Evolutionary conservation across 2,329 filamentous ascomycete genomes (phyloP), one percentile per base, ranked within the genome.

Genomic region (Diaporthe batatas): DNA sequence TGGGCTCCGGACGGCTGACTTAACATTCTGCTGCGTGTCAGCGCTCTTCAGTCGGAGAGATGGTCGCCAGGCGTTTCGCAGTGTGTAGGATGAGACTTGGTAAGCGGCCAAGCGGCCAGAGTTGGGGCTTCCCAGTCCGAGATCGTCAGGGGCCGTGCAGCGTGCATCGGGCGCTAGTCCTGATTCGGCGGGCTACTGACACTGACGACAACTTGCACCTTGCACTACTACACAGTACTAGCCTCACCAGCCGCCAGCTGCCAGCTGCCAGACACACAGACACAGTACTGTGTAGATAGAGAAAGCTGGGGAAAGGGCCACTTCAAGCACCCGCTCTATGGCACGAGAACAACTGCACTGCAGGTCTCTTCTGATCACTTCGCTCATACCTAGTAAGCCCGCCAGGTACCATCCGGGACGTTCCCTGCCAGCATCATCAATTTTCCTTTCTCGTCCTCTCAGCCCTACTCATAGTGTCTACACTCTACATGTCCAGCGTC

Each of bases 101-200:
- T 49, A 14, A 25, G 62, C 62, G 62, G 62, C 62, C 62, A 44
- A 51, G 62, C 29, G 62, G 62, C 62, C 62, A 65, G 32, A n/a
- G 62, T 34, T 49, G 44, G 44, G 62, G 44, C 21, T 32, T 14
- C 59, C 62, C 29, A 51, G 32, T 29, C 29, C 14, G 47, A 36
- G 62, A 53, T 67, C 32, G 62, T 67, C 62, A 67, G 62, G 62
- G 62, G 62, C 47, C 62, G 62, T 65, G 59, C 59, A 34, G 42
- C 29, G 10, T 51, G 62, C 62, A 53, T 39, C 47, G 62, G 62
- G 47, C 47, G 32, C 62, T 39, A 53, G 47, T 67, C 62, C 62
- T 39, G 18, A 23, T 39, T 36, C 8, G 62, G 18, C 14, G 10
- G 7, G n/a, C 21, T 12, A 65, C 29, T 36, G 62, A 51, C 39